Evolutionary conservation across 352 stramenopile genomes (phyloP).

Genomic region (Phytophthora sp.): DNA sequence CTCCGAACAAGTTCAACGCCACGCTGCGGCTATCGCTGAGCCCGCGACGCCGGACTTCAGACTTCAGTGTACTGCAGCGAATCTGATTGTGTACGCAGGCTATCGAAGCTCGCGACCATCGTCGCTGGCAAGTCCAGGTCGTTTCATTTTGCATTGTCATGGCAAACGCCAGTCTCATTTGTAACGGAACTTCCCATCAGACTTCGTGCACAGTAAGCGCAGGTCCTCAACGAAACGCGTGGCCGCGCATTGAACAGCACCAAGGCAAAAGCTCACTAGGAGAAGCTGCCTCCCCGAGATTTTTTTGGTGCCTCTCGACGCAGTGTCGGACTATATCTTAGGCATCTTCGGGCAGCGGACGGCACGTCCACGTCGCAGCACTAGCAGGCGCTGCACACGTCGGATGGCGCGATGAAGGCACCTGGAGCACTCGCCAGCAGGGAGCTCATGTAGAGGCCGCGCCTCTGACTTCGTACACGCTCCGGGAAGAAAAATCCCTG

Average conservation of each 20-base stretch:
- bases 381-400: too few species aligned
- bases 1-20: conserved; percentile 15
- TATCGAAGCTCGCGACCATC: too few species aligned
- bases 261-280: conserved; percentile 10
- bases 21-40: background rate
- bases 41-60: background rate
- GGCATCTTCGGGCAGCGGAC: too few species aligned
- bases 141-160: too few species aligned
- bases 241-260: too few species aligned
- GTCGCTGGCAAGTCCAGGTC: too few species aligned
- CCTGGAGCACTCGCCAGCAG: background rate
- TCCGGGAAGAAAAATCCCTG: conserved; percentile 9
- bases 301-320: too few species aligned
- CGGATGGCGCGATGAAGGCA: background rate
- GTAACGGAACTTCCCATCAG: conserved; percentile 21
- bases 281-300: conserved; percentile 17
- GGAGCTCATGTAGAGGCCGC: conserved; percentile 14
- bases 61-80: background rate
- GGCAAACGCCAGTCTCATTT: too few species aligned
- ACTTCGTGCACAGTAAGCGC: conserved; percentile 10
- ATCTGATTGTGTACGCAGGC: background rate
- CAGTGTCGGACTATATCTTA: background rate
- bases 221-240: conserved; percentile 11
- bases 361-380: too few species aligned
- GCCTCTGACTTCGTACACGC: background rate